Evolutionary conservation across 768 basidiomycete species (phyloP).

Genomic region (Kwoniella newhampshirensis): DNA sequence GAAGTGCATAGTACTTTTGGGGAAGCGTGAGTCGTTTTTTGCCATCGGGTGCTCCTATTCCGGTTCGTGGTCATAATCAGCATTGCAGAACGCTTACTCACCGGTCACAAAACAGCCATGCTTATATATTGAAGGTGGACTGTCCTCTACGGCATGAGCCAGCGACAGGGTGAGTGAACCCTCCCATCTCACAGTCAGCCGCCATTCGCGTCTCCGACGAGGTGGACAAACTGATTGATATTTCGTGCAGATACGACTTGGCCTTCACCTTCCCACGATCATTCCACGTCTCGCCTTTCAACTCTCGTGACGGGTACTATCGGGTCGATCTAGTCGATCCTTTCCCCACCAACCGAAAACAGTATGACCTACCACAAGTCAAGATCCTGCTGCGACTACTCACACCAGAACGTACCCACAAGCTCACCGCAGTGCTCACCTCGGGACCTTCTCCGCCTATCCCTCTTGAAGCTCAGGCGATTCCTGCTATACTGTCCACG

Average conservation of each 20-base stretch:
- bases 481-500: constrained; percentile 44
- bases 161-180: constrained; percentile 11
- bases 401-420: constrained; percentile 54
- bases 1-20: constrained; percentile 78
- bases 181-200: no score
- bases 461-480: constrained; percentile 34
- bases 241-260: constrained; percentile 55
- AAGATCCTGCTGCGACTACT: constrained; percentile 45
- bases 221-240: not conserved
- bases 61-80: not conserved
- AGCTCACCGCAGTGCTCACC: constrained; percentile 61
- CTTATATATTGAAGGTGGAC: constrained; percentile 25
- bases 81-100: not conserved
- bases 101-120: constrained; percentile 20
- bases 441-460: constrained; percentile 56
- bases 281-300: constrained; percentile 77
- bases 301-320: constrained; percentile 68
- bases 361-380: constrained; percentile 5
- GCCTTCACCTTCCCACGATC: constrained; percentile 68
- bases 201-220: not conserved
- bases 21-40: constrained; percentile 56
- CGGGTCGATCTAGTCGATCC: constrained; percentile 61
- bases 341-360: constrained; percentile 42
- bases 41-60: not conserved
- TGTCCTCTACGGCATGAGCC: constrained; percentile 15